phyloP scores from a whole-genome alignment of 495 filamentous ascomycete genomes.

The Neurospora sp. region DNA sequence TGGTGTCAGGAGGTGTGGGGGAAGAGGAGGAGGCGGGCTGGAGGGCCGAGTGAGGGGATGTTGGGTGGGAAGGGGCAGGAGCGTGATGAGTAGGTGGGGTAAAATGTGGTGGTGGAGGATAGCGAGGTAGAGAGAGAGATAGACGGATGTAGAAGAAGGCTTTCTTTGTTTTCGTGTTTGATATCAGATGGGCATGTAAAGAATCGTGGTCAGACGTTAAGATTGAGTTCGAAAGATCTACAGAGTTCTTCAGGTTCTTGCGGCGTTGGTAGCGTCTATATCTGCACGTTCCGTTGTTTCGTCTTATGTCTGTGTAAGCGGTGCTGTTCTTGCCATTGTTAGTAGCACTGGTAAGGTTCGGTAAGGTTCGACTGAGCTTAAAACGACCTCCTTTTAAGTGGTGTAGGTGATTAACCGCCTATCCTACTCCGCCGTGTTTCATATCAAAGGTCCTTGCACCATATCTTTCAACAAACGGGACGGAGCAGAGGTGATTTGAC shows the following conservation, averaged over 20 bases:
- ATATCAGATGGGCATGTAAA: background rate
- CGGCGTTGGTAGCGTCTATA: background rate
- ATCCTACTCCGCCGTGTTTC: background rate
- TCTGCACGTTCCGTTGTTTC: background rate
- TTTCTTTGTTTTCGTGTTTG: background rate
- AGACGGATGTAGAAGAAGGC: background rate
- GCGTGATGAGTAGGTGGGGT: background rate
- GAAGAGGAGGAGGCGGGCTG: conserved; percentile 32
- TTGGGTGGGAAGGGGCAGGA: conserved; percentile 26
- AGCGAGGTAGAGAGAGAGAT: background rate
- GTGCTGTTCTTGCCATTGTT: background rate
- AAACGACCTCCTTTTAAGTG: background rate
- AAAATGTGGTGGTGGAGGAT: background rate
- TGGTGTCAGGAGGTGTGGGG: conserved; percentile 41
- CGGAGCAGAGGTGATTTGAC: background rate
- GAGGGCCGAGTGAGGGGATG: conserved; percentile 45
- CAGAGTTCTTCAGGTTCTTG: background rate
- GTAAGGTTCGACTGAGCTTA: background rate
- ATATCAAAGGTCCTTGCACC: background rate
- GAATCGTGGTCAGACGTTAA: background rate
- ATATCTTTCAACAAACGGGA: background rate
- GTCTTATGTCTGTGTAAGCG: background rate
- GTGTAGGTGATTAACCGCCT: background rate
- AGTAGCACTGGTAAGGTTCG: background rate
- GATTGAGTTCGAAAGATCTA: background rate